Evolutionary conservation across 352 stramenopile genomes (phyloP).

Genomic region (Globisporangium megalacanthum): DNA sequence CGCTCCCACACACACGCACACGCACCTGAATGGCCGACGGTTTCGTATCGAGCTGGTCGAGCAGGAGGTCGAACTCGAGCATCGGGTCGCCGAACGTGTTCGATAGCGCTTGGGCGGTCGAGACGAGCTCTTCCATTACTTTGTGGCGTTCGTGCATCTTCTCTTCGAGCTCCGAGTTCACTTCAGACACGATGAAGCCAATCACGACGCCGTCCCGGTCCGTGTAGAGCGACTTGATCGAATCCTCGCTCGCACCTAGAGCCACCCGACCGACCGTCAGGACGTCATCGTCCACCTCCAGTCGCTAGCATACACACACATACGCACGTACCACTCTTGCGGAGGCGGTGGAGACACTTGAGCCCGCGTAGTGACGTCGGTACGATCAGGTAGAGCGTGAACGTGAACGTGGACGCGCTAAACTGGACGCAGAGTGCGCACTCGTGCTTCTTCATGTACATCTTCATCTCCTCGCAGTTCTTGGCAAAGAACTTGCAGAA

Average conservation of each 20-base stretch:
- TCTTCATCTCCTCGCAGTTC: slow-evolving; percentile 78
- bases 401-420: slow-evolving; percentile 74
- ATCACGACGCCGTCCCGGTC: slow-evolving; percentile 82
- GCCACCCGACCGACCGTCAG: not conserved
- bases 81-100: slow-evolving; percentile 77
- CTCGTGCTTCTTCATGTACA: slow-evolving; percentile 86
- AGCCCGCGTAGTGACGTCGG: slow-evolving; percentile 56
- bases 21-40: slow-evolving; percentile 78
- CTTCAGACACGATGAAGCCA: slow-evolving; percentile 83
- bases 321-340: slow-evolving; percentile 57
- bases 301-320: not conserved
- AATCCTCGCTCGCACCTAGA: slow-evolving; percentile 67
- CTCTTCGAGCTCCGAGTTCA: slow-evolving; percentile 81
- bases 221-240: slow-evolving; percentile 80
- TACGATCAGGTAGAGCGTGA: slow-evolving; percentile 79
- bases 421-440: slow-evolving; percentile 83
- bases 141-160: slow-evolving; percentile 71
- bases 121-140: slow-evolving; percentile 75
- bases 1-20: not conserved
- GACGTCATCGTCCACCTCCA: not conserved
- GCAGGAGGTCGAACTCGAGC: slow-evolving; percentile 81
- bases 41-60: slow-evolving; percentile 83
- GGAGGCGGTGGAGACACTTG: slow-evolving; percentile 75
- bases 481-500: slow-evolving; percentile 89
- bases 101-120: slow-evolving; percentile 70